These are phyloP conservation scores for Erysiphe pisi DNA, from an alignment of 2,329 filamentous ascomycete species.

Conservation along the genomic window DNA sequence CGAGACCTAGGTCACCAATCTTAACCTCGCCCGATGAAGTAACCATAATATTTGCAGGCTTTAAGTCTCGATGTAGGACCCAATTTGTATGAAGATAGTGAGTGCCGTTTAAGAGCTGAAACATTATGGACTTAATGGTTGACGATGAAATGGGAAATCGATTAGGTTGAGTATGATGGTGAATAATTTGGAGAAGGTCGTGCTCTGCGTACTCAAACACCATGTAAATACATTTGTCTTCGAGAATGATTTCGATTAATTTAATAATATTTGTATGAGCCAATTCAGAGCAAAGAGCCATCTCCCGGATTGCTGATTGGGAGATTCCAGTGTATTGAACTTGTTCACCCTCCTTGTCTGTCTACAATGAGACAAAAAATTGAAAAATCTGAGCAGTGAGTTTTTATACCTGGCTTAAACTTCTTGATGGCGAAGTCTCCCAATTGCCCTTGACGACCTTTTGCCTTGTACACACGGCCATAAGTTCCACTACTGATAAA, in stretches of 20 bases:
- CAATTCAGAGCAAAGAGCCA: slow-evolving; percentile 91
- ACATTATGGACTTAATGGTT: slow-evolving; percentile 88
- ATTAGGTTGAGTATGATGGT: slow-evolving; percentile 82
- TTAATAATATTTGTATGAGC: slow-evolving; percentile 80
- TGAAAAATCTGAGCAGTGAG: not conserved
- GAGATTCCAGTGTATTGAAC: slow-evolving; percentile 95
- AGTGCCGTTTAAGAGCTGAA: slow-evolving; percentile 87
- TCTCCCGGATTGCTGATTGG: slow-evolving; percentile 92
- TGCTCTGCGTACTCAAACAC: slow-evolving; percentile 99
- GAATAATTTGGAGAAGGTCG: slow-evolving; percentile 93
- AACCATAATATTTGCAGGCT: slow-evolving; percentile 98
- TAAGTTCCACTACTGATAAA: slow-evolving; percentile 99
- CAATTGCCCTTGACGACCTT: slow-evolving; percentile 58
- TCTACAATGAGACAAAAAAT: slow-evolving; percentile 25
- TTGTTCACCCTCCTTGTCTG: slow-evolving; percentile 88
- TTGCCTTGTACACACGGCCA: slow-evolving; percentile 93
- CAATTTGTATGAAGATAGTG: slow-evolving; percentile 93
- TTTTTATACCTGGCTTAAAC: slow-evolving; percentile 41
- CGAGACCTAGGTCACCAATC: slow-evolving; percentile 87
- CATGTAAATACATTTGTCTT: slow-evolving; percentile 99
- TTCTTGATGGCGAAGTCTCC: slow-evolving; percentile 98
- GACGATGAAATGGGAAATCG: slow-evolving; percentile 77
- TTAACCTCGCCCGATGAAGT: slow-evolving; percentile 82
- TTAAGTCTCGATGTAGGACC: slow-evolving; percentile 93
- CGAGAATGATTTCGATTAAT: slow-evolving; percentile 87